A percentile compares a stretch with the other conserved stretches of the same genome.
These are phyloP conservation scores for Trifolium pratense DNA, from an alignment of 306 rosid species.

Conservation along the genomic window DNA sequence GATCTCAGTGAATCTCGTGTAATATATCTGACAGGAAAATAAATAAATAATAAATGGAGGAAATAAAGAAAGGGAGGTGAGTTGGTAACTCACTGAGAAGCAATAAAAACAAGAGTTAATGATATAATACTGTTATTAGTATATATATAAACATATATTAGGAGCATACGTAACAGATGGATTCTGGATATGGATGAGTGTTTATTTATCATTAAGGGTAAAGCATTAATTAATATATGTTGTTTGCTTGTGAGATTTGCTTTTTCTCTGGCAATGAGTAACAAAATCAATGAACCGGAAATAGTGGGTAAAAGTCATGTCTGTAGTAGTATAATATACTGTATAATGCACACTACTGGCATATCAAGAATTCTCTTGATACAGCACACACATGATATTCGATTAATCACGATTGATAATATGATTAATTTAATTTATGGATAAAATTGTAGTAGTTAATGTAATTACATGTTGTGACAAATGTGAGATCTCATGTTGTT, in stretches of 20 bases:
- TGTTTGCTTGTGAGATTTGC: slow-evolving; percentile 38
- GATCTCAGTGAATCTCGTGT: not conserved
- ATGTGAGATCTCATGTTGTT: too few relatives aligned
- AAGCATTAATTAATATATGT: not conserved
- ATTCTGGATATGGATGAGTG: slow-evolving; percentile 7
- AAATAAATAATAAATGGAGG: not conserved
- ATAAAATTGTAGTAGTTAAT: too few relatives aligned
- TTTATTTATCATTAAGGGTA: not conserved
- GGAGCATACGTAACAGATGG: slow-evolving; percentile 7
- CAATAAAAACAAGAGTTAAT: slow-evolving; percentile 33
- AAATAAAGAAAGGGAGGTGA: slow-evolving; percentile 14
- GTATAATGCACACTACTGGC: too few relatives aligned
- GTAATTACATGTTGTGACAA: too few relatives aligned
- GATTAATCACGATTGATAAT: too few relatives aligned
- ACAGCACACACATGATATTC: too few relatives aligned
- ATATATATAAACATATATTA: slow-evolving; percentile 28
- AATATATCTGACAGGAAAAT: not conserved
- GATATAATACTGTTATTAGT: not conserved
- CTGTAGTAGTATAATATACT: too few relatives aligned
- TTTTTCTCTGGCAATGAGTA: slow-evolving; percentile 15
- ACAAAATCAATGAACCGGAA: slow-evolving; percentile 3
- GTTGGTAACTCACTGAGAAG: slow-evolving; percentile 23
- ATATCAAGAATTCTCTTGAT: too few relatives aligned
- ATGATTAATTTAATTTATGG: too few relatives aligned
- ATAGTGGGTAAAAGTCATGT: slow-evolving; percentile 3